Percentiles rank a stretch among this genome's conserved stretches.
Evolutionary conservation across 1,284 basidiomycete genomes (phyloP).

Genomic region (Sanghuangporus baumii): DNA sequence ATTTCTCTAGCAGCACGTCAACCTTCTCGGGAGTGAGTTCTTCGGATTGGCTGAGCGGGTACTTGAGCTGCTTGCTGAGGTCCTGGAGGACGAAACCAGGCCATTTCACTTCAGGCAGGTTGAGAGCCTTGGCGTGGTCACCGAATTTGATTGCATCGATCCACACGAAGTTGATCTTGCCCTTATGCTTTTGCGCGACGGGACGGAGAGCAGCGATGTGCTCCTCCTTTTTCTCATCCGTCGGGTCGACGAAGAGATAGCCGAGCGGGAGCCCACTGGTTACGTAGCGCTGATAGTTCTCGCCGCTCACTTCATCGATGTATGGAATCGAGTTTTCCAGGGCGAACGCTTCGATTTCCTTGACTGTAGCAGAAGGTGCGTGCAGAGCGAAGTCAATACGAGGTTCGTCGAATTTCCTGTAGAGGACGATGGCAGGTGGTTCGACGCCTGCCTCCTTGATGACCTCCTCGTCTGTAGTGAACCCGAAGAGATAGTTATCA

Average conservation of each 20-base stretch:
- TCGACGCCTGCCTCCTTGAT: conserved; percentile 69
- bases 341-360: conserved; percentile 75
- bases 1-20: conserved; percentile 60
- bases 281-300: conserved; percentile 91
- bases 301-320: conserved; percentile 89
- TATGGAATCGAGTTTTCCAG: conserved; percentile 83
- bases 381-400: conserved; percentile 67
- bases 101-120: conserved; percentile 82
- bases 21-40: conserved; percentile 54
- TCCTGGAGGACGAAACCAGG: conserved; percentile 95
- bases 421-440: conserved; percentile 84
- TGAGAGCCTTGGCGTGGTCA: conserved; percentile 94
- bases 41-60: conserved; percentile 72
- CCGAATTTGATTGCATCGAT: conserved; percentile 95
- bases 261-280: conserved; percentile 82
- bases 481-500: conserved; percentile 91
- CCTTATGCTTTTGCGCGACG: conserved; percentile 77
- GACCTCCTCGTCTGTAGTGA: conserved; percentile 67
- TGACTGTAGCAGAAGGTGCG: conserved; percentile 47
- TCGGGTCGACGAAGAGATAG: conserved; percentile 91
- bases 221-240: conserved; percentile 59
- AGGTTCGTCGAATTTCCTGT: conserved; percentile 92
- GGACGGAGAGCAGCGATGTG: conserved; percentile 69
- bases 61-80: conserved; percentile 81
- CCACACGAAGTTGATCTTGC: conserved; percentile 95